Conservation (phyloP, 2,329 filamentous ascomycete genomes). For the Hymenoscyphus linearis region DNA sequence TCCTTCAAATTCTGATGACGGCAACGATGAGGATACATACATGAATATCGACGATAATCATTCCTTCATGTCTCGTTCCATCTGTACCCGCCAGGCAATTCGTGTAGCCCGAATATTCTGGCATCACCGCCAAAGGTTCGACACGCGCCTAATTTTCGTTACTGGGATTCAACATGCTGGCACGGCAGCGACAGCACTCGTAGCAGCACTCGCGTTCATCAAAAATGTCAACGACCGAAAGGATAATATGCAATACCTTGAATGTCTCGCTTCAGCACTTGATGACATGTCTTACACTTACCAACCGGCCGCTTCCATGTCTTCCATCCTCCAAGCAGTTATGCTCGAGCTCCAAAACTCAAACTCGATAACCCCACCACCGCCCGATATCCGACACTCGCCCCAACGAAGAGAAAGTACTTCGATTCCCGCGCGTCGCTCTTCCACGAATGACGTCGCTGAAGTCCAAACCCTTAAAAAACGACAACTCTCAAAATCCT, state of each 20-base stretch:
- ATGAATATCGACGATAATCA: conserved; percentile 37
- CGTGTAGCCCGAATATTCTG: conserved; percentile 48
- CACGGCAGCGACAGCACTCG: conserved; percentile 48
- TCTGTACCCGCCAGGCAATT: conserved; percentile 51
- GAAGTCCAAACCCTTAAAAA: conserved; percentile 14
- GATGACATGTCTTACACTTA: conserved; percentile 49
- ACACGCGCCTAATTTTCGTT: conserved; percentile 45
- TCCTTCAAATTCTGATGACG: conserved; percentile 26
- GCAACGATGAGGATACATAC: conserved; percentile 15
- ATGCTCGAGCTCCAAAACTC: conserved; percentile 40
- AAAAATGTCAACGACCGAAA: conserved; percentile 36
- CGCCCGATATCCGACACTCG: conserved; percentile 4
- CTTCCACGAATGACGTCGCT: conserved; percentile 9
- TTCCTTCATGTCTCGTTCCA: conserved; percentile 43
- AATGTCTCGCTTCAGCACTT: conserved; percentile 46
- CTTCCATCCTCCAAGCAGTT: conserved; percentile 47
- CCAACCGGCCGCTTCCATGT: conserved; percentile 49
- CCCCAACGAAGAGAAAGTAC: conserved; percentile 7
- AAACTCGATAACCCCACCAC: conserved; percentile 12
- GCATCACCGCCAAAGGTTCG: conserved; percentile 49
- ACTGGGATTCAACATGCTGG: conserved; percentile 49
- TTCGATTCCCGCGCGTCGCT: conserved; percentile 26
- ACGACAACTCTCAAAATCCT: conserved; percentile 15
- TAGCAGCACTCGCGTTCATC: conserved; percentile 41
- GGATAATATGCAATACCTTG: conserved; percentile 44